These are phyloP conservation scores for Coniochaeta sp. DNA, from an alignment of 2,329 filamentous ascomycete species.

Conservation along the genomic window DNA sequence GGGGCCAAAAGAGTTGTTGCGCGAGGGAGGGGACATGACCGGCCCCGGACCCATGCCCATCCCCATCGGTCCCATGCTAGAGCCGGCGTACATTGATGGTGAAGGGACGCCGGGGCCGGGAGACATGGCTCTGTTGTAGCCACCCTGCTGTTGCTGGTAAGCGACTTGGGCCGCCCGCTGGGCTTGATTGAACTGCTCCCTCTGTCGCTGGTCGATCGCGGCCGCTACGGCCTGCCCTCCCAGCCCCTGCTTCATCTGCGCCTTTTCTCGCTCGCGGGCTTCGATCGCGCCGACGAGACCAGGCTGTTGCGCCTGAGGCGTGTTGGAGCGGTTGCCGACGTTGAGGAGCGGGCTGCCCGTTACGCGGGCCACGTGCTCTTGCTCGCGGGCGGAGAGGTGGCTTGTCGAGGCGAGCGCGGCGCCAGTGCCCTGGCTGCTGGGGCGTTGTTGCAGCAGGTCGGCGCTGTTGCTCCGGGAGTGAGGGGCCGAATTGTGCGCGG, in stretches of 20 bases:
- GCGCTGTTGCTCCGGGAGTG: conserved; percentile 41
- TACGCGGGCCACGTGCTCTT: conserved; percentile 78
- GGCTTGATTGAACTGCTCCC: conserved; percentile 25
- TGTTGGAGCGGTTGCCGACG: conserved; percentile 49
- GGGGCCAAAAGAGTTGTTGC: not conserved
- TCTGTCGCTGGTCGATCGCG: conserved; percentile 61
- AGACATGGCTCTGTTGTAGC: conserved; percentile 21
- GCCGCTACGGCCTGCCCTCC: conserved; percentile 66
- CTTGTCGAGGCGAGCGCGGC: conserved; percentile 34
- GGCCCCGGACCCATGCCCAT: conserved; percentile 15
- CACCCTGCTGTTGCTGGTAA: conserved; percentile 14
- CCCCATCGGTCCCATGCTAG: conserved; percentile 10
- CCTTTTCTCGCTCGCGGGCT: conserved; percentile 69
- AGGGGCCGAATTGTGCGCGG: conserved; percentile 12
- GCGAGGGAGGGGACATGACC: not conserved
- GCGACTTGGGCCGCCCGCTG: conserved; percentile 26
- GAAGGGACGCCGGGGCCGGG: conserved; percentile 1
- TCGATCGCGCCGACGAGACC: conserved; percentile 76
- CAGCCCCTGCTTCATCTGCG: conserved; percentile 60
- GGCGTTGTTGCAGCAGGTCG: conserved; percentile 40
- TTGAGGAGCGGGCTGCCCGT: conserved; percentile 72
- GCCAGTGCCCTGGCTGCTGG: conserved; percentile 53
- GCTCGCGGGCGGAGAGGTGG: conserved; percentile 76
- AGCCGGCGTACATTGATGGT: conserved; percentile 15
- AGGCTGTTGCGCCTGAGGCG: conserved; percentile 34